These are phyloP conservation scores for Coemansia nantahalensis DNA, from an alignment of 192 early-diverging fungal genomes.

Conservation along the genomic window DNA sequence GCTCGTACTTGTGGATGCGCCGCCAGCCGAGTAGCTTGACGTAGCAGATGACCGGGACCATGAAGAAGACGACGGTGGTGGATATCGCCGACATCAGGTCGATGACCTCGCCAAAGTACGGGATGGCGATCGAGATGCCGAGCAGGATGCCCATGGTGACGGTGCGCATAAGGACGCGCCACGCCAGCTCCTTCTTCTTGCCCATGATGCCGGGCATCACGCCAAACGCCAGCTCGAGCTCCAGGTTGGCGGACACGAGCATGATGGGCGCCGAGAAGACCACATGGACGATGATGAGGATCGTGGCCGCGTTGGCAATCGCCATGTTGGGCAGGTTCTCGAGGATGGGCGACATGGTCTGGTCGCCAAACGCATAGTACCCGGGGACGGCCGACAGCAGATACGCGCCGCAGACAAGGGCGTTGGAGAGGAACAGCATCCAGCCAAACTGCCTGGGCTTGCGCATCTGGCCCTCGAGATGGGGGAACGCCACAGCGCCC, in stretches of 20 bases:
- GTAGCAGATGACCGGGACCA: constrained; percentile 78
- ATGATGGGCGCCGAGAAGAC: constrained; percentile 78
- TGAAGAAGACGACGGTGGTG: constrained; percentile 78
- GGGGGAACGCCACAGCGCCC: constrained; percentile 81
- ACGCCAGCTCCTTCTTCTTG: constrained; percentile 54
- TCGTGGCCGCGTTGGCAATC: constrained; percentile 60
- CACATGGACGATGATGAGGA: constrained; percentile 78
- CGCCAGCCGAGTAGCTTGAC: constrained; percentile 69
- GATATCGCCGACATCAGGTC: constrained; percentile 76
- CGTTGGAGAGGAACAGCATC: constrained; percentile 62
- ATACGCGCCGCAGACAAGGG: constrained; percentile 68
- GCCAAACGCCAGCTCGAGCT: constrained; percentile 67
- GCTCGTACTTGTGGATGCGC: constrained; percentile 39
- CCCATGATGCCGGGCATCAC: constrained; percentile 59
- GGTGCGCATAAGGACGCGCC: constrained; percentile 59
- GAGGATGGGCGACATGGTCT: constrained; percentile 68
- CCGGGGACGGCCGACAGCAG: constrained; percentile 65
- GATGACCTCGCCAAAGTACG: constrained; percentile 80
- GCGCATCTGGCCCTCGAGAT: constrained; percentile 80
- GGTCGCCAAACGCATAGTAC: constrained; percentile 71
- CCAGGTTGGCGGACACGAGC: constrained; percentile 69
- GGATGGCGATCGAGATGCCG: constrained; percentile 66
- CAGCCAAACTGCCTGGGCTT: constrained; percentile 65
- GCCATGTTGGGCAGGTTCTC: constrained; percentile 64
- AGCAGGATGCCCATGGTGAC: constrained; percentile 60